Evolutionary conservation across 495 filamentous ascomycete species (phyloP), one percentile per base, ranked within the genome.

Genomic region (Talaromyces trachyspermus): DNA sequence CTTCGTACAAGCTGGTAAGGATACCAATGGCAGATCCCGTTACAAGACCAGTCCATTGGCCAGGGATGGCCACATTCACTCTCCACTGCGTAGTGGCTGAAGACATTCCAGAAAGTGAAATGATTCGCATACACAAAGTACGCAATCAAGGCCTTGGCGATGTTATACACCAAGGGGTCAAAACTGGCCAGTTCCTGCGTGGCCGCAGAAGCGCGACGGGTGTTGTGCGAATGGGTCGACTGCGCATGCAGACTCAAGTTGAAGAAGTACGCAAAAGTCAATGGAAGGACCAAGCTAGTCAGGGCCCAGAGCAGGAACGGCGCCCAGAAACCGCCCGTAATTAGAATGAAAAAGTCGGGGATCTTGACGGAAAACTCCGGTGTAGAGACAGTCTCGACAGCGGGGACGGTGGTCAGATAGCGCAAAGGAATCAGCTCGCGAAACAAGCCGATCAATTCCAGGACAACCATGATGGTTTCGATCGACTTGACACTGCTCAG

Each of bases 161-260:
- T 79, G 64, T 89, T 92, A 63, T 91, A 98, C 46, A 81, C 84
- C 50, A 96, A 66, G 17, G 90, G 90, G 60, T 98, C 92, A 49
- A 89, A 80, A 9, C 66, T 74, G 23, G 82, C 74, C 33, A 76
- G 69, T n/a, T 60, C 49, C 40, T 50, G 41, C 6, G 54, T 43
- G 3, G 45, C 14, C 6, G 46, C 17, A 4, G 50, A 49, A 9
- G 51, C 27, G 25, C 46, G 36, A 20, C 46, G 49, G 18, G 49
- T 49, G 27, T 33, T 25, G 38, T 41, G 27, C 25, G 49, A 48
- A 52, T 54, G 51, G 56, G 51, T 53, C 15, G 50, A 53, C 19
- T 60, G 46, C n/a, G 63, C 62, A 23, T 67, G 60, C 50, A 71
- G 60, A 54, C 78, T 85, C 54, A 96, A 57, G 61, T 98, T 96